phyloP scores from a whole-genome alignment of 2,329 filamentous ascomycete species.

The Trichoderma hamatum region DNA sequence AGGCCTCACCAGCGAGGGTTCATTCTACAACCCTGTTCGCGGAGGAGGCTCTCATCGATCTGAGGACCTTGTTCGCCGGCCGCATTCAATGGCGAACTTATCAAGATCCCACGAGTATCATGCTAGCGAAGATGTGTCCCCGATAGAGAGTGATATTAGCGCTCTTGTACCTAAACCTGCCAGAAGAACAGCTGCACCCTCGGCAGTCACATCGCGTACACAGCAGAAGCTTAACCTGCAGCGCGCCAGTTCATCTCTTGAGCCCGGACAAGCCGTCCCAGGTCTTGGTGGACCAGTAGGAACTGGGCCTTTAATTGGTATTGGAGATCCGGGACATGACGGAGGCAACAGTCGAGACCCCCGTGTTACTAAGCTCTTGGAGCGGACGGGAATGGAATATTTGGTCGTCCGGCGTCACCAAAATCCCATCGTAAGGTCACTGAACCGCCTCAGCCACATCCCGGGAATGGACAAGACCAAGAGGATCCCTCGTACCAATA shows the following conservation, averaged over 20 bases:
- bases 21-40: conserved; percentile 50
- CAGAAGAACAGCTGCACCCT: conserved; percentile 45
- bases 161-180: conserved; percentile 51
- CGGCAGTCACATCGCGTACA: conserved; percentile 65
- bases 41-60: conserved; percentile 37
- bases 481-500: conserved; percentile 50
- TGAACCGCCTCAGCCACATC: conserved; percentile 51
- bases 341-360: conserved; percentile 58
- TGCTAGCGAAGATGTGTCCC: conserved; percentile 32
- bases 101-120: conserved; percentile 33
- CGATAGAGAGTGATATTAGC: conserved; percentile 46
- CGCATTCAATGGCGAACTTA: conserved; percentile 48
- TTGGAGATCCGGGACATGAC: conserved; percentile 59
- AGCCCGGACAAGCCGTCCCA: conserved; percentile 56
- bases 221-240: conserved; percentile 78
- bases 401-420: conserved; percentile 73
- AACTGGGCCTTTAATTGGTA: conserved; percentile 53
- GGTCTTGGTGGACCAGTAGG: conserved; percentile 45
- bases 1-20: conserved; percentile 54
- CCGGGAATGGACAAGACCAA: conserved; percentile 55
- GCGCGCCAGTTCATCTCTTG: conserved; percentile 71
- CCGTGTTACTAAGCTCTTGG: conserved; percentile 65
- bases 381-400: conserved; percentile 72
- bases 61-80: conserved; percentile 43
- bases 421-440: conserved; percentile 67